Percentiles rank a stretch among this genome's conserved stretches.
Conservation (phyloP, 306 rosid genomes). For the Trichosanthes truncata region DNA sequence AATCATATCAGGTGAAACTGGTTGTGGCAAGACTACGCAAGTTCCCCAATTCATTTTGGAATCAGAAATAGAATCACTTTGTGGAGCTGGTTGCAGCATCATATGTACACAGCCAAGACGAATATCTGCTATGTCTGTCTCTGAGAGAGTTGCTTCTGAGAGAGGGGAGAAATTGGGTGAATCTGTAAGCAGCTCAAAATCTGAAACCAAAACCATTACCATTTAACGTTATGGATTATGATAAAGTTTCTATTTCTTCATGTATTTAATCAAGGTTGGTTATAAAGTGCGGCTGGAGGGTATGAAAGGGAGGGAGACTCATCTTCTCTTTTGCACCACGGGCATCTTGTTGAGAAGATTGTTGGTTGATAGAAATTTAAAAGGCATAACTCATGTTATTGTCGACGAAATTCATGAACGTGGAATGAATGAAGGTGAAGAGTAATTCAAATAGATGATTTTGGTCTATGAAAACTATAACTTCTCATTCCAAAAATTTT, state of each 20-base stretch:
- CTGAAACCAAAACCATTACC: slow-evolving; percentile 4
- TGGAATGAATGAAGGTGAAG: slow-evolving; percentile 94
- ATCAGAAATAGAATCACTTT: slow-evolving; percentile 61
- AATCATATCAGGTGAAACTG: slow-evolving; percentile 89
- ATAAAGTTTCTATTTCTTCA: slow-evolving; percentile 8
- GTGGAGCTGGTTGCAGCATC: slow-evolving; percentile 74
- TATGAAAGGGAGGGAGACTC: slow-evolving; percentile 83
- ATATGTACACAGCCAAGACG: slow-evolving; percentile 97
- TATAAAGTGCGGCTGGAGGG: slow-evolving; percentile 97
- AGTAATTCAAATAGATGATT: slow-evolving; percentile 15
- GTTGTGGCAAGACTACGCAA: slow-evolving; percentile 99
- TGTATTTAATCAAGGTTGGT: slow-evolving; percentile 55
- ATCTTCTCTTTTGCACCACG: slow-evolving; percentile 92
- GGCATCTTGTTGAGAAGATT: slow-evolving; percentile 92
- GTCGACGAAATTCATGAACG: slow-evolving; percentile 99
- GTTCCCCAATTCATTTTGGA: slow-evolving; percentile 94
- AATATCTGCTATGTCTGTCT: slow-evolving; percentile 92
- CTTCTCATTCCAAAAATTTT: slow-evolving; percentile 26
- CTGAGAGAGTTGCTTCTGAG: slow-evolving; percentile 90
- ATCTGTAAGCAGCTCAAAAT: slow-evolving; percentile 55
- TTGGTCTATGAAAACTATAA: slow-evolving; percentile 16
- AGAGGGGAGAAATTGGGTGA: slow-evolving; percentile 96
- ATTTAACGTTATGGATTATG: slow-evolving; percentile 4
- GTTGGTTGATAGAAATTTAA: slow-evolving; percentile 75
- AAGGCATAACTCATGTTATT: slow-evolving; percentile 81